Evolutionary conservation across 495 filamentous ascomycete species (phyloP), one percentile per base, ranked within the genome.

Genomic region (Hypoxylon lienhwacheense): DNA sequence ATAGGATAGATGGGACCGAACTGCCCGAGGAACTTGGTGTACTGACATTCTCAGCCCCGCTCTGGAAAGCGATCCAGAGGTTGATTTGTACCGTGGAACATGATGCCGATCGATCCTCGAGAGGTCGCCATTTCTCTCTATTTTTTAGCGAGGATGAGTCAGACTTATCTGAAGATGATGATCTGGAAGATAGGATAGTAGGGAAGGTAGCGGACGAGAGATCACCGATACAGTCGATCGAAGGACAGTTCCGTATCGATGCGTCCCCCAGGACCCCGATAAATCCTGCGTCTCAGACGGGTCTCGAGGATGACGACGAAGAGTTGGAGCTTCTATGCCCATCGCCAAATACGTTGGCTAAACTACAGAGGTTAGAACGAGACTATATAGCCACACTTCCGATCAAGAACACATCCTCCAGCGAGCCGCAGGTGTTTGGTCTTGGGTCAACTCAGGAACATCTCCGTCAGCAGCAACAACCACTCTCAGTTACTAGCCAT

Each of bases 41-140:
- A n/a, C 42, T 59, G 11, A 53, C 42, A 1, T 43, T 47, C 8
- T 52, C 55, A 1, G 16, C 47, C 14, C 42, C 29, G 14, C 20
- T 59, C 20, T 59, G 33, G 55, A 59, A 59, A 36, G 47, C 24
- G 5, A 59, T 52, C 7, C 55, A 43, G 35, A 59, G 47, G 29
- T 11, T 16, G 3, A 47, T 47, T 26, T 36, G 42, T 24, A n/a
- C 16, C 20, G 35, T 41, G 1, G 47, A 59, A 36, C 47, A n/a
- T n/a, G n/a, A n/a, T n/a, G n/a, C n/a, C n/a, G n/a, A n/a, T n/a
- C n/a, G 41, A 33, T 52, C 55, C 7, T 14, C 29, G 14, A 31
- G 26, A 37, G 15, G 16, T 15, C 47, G 42, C 2, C 28, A 24
- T 16, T 24, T n/a, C 17, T 47, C 55, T 17, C 2, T 41, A 17